These are phyloP conservation scores for Halocafeteria seosinensis DNA, from an alignment of 108 stramenopile genomes.

Conservation along the genomic window DNA sequence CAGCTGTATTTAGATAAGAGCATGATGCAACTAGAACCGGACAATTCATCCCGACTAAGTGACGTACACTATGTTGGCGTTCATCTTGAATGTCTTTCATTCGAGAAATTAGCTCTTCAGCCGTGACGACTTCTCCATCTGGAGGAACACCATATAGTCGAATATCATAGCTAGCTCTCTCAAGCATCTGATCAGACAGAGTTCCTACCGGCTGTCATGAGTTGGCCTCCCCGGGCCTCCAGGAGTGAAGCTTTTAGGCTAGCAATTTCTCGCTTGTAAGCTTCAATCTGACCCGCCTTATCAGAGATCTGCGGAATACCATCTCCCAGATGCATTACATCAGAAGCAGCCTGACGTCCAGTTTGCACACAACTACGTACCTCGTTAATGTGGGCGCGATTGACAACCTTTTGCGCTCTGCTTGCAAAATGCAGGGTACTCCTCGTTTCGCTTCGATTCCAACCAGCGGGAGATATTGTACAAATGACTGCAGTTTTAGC, in stretches of 20 bases:
- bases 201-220: background rate
- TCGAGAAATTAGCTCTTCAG: background rate
- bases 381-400: slow-evolving; percentile 2
- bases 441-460: slow-evolving; percentile 8
- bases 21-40: background rate
- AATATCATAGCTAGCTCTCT: too few species aligned
- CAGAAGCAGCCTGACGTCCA: too few species aligned
- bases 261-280: background rate
- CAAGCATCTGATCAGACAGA: background rate
- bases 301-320: background rate
- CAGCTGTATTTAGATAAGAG: background rate
- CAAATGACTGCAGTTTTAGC: slow-evolving; percentile 17
- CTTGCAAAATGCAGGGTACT: slow-evolving; percentile 18
- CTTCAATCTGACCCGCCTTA: background rate
- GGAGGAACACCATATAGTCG: background rate
- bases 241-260: background rate
- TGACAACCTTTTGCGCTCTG: slow-evolving; percentile 10
- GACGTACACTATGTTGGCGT: background rate
- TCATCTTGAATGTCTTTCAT: background rate
- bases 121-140: background rate
- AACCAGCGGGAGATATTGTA: slow-evolving; percentile 11
- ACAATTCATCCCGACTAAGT: background rate
- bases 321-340: too few species aligned
- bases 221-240: background rate
- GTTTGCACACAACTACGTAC: too few species aligned